Evolutionary conservation across 495 filamentous ascomycete genomes (phyloP).

Genomic region (Neurospora sp.): DNA sequence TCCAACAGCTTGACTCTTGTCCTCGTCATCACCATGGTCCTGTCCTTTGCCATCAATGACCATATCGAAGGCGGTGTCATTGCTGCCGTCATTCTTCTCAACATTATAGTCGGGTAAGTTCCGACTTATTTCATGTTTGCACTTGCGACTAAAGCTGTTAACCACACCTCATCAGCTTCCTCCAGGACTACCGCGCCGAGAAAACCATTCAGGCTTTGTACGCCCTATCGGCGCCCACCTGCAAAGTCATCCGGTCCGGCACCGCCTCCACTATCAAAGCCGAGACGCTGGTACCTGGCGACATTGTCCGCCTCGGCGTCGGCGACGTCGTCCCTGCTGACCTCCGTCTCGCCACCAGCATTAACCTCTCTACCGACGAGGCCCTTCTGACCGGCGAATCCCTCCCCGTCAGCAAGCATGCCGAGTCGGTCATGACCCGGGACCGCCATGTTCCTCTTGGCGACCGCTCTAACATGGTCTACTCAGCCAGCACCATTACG

Average conservation of each 20-base stretch:
- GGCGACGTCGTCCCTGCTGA: slow-evolving; percentile 79
- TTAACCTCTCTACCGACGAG: slow-evolving; percentile 49
- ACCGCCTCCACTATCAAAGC: slow-evolving; percentile 49
- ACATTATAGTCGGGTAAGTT: slow-evolving; percentile 50
- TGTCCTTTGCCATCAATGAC: slow-evolving; percentile 70
- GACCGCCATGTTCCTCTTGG: slow-evolving; percentile 45
- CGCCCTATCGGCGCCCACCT: slow-evolving; percentile 67
- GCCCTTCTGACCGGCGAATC: slow-evolving; percentile 58
- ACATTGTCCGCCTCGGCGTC: slow-evolving; percentile 67
- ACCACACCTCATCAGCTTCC: slow-evolving; percentile 40
- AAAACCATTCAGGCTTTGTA: slow-evolving; percentile 76
- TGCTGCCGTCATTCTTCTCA: slow-evolving; percentile 71
- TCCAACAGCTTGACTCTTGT: slow-evolving; percentile 45
- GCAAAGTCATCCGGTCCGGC: slow-evolving; percentile 63
- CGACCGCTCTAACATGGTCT: slow-evolving; percentile 60
- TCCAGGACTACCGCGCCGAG: slow-evolving; percentile 78
- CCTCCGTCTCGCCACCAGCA: slow-evolving; percentile 59
- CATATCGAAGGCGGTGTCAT: slow-evolving; percentile 81
- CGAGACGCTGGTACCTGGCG: slow-evolving; percentile 64
- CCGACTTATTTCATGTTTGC: background rate
- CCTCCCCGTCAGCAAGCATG: slow-evolving; percentile 32
- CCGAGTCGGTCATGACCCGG: slow-evolving; percentile 19
- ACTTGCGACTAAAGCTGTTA: background rate
- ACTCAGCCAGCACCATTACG: slow-evolving; percentile 54
- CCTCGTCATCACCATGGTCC: slow-evolving; percentile 70